Base-by-base conservation (phyloP, 495 filamentous ascomycete species). In the Lepraria neglecta region DNA sequence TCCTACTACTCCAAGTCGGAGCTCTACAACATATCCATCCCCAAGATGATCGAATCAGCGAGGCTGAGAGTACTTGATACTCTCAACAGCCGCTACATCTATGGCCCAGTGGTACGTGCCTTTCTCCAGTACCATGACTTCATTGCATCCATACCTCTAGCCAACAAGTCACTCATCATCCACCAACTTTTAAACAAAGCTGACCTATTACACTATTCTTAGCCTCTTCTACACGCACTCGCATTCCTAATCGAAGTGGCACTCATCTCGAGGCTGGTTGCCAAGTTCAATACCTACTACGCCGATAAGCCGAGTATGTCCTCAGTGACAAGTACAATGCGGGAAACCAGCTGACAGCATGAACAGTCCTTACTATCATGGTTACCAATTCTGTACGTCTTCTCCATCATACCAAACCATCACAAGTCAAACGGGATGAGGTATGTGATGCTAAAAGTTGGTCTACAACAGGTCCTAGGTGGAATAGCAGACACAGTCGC, bases 401-500 rank as follows among this genome's bases (percentile, higher is more conserved):
- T 48, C 40, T 33, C 46, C 35, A 11, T 60, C 14, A 46, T 48
- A 19, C 30, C 15, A 21, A 17, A 17, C n/a, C 31, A 43, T 60
- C 66, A 31, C 7, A 21, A 4, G 12, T 19, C 35, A 33, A 15
- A 28, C 24, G 11, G 7, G 21, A 14, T 46, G 7, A 31, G 7
- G 27, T 10, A 7, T 40, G 53, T 53, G 28, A 56, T 61, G 31
- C 55, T 62, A 27, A 65, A 45, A 21, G 14, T 33, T 14, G 3
- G 45, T 42, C 47, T 61, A 47, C 21, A 62, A 61, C 70, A 90
- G 86, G 77, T 89, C 38, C 83, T 98, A 30, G 90, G 89, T 73
- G 92, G 91, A 64, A 85, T 95, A 56, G 91, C 94, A 70, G 94
- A 99, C 76, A 97, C 92, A 17, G 89, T 95, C 60, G 94, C 94